Evolutionary conservation across 2,329 filamentous ascomycete species (phyloP).

Genomic region (Lecanicillium sp.): DNA sequence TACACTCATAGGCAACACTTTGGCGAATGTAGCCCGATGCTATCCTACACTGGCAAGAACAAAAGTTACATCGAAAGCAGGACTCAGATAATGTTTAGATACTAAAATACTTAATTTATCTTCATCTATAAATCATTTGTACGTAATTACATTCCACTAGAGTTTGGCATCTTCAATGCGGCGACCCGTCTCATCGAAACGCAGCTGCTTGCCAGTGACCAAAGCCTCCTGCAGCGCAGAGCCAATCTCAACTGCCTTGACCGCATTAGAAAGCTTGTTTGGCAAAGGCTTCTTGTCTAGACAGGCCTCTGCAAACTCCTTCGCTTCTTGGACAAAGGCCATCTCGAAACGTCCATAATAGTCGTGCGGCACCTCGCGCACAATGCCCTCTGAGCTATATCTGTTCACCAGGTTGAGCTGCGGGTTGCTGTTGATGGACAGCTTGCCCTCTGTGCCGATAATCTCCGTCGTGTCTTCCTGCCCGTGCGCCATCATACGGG

Average conservation of each 20-base stretch:
- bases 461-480: conserved; percentile 62
- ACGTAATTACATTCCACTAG: too few species aligned
- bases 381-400: conserved; percentile 44
- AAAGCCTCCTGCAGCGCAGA: conserved; percentile 50
- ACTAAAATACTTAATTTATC: too few species aligned
- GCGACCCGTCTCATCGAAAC: conserved; percentile 46
- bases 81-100: too few species aligned
- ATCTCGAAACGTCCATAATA: conserved; percentile 57
- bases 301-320: conserved; percentile 53
- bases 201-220: conserved; percentile 46
- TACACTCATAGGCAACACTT: too few species aligned
- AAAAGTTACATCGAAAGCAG: too few species aligned
- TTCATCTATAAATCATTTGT: too few species aligned
- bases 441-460: conserved; percentile 58
- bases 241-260: conserved; percentile 54
- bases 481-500: conserved; percentile 60
- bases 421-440: conserved; percentile 54
- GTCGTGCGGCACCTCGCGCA: conserved; percentile 50
- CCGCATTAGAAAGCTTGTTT: conserved; percentile 48
- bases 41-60: too few species aligned
- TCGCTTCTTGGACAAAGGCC: conserved; percentile 56
- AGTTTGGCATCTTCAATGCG: conserved; percentile 32
- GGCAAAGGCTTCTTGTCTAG: conserved; percentile 48
- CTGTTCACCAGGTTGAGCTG: conserved; percentile 46
- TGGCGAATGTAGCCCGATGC: too few species aligned